phyloP scores from a whole-genome alignment of 1,284 basidiomycete genomes.

The Flammula alnicola region DNA sequence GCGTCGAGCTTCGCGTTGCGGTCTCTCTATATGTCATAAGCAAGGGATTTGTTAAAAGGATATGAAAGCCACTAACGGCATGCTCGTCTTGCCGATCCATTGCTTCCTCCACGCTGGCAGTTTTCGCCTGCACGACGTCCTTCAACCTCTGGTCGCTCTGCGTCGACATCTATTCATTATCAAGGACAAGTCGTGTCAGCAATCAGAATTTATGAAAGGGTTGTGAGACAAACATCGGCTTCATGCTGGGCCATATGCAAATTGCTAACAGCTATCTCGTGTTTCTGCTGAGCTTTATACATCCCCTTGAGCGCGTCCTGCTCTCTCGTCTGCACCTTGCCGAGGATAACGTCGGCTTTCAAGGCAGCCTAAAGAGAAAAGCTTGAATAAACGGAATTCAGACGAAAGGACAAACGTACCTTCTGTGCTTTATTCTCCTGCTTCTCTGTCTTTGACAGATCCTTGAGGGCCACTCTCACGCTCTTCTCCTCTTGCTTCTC shows the following conservation, averaged over 20 bases:
- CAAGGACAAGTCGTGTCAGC: neutral
- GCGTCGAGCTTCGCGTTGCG: conserved; percentile 15
- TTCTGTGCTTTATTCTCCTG: conserved; percentile 50
- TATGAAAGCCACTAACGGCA: conserved; percentile 21
- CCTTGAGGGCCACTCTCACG: conserved; percentile 49
- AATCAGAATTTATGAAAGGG: neutral
- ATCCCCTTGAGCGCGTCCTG: conserved; percentile 46
- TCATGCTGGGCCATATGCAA: conserved; percentile 48
- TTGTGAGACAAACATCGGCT: conserved; percentile 38
- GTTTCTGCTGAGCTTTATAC: conserved; percentile 51
- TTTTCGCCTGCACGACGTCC: conserved; percentile 22
- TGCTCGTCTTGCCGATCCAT: conserved; percentile 28
- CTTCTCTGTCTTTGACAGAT: conserved; percentile 51
- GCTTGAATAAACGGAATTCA: neutral
- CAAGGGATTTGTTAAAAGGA: neutral
- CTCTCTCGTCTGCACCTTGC: conserved; percentile 52
- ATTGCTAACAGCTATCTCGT: conserved; percentile 50
- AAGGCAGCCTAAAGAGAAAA: neutral
- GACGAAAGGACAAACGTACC: conserved; percentile 21
- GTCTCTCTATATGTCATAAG: conserved; percentile 12
- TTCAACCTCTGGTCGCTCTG: conserved; percentile 21
- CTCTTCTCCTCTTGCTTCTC: conserved; percentile 51
- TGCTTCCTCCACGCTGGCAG: conserved; percentile 25
- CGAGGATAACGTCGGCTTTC: conserved; percentile 30
- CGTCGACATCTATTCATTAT: conserved; percentile 21